These are phyloP conservation scores for Themeda triandra DNA, from an alignment of 176 grass and related monocot species.

Conservation along the genomic window DNA sequence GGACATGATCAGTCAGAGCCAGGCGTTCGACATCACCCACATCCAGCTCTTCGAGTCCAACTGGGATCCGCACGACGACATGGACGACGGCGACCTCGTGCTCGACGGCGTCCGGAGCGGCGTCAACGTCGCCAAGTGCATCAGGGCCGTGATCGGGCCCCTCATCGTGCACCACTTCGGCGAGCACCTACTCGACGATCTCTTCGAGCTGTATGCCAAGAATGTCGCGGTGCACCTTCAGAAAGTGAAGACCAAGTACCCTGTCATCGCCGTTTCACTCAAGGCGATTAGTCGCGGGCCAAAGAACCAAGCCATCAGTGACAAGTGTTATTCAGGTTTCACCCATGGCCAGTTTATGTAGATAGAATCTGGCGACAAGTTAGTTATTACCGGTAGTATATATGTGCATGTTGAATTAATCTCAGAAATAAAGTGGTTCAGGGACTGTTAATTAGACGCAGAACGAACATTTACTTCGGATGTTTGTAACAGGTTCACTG, in stretches of 20 bases:
- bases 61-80: constrained; percentile 42
- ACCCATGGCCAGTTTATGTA: not conserved
- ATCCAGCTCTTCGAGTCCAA: constrained; percentile 47
- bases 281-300: constrained; percentile 4
- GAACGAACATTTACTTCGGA: too few species aligned
- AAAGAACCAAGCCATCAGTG: not conserved
- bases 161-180: constrained; percentile 42
- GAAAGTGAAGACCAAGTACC: constrained; percentile 44
- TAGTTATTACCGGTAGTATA: too few species aligned
- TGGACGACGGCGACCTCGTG: not conserved
- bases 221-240: constrained; percentile 32
- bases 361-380: too few species aligned
- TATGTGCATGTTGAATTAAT: not conserved
- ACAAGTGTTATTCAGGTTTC: not conserved
- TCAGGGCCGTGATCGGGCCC: constrained; percentile 38
- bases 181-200: constrained; percentile 31
- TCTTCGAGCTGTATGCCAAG: constrained; percentile 39
- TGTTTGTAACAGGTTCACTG: too few species aligned
- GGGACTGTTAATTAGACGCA: too few species aligned
- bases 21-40: constrained; percentile 43
- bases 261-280: constrained; percentile 42
- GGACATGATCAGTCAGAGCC: constrained; percentile 14
- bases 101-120: constrained; percentile 35
- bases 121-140: constrained; percentile 28
- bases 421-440: not conserved